phyloP scores from a whole-genome alignment of 2,329 filamentous ascomycete genomes.

The Drechslerella dactyloides region DNA sequence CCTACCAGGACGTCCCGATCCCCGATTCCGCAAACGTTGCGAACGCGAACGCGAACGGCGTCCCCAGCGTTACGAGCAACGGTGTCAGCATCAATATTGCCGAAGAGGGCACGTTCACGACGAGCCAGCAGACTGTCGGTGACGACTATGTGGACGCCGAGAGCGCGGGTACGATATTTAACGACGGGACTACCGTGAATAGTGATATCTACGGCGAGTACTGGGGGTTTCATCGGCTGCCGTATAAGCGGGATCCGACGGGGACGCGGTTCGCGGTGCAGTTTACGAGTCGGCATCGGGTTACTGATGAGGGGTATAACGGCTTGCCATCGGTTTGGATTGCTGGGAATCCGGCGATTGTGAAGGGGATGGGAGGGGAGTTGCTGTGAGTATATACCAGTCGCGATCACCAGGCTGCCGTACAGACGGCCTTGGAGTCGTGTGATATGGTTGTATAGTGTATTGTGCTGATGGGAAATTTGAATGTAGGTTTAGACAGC shows the following conservation, averaged over 20 bases:
- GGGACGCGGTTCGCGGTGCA: conserved; percentile 10
- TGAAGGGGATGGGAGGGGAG: conserved; percentile 5
- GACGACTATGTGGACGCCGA: too few species aligned
- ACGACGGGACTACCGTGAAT: too few species aligned
- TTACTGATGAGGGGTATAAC: conserved; percentile 10
- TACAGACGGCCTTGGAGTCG: not conserved
- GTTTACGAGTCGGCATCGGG: conserved; percentile 31
- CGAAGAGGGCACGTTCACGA: too few species aligned
- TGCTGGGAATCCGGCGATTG: conserved; percentile 16
- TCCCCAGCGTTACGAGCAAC: too few species aligned
- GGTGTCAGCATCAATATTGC: too few species aligned
- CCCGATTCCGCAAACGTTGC: too few species aligned
- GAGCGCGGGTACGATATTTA: too few species aligned
- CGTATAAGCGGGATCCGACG: not conserved
- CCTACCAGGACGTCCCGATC: not conserved
- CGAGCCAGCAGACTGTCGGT: too few species aligned
- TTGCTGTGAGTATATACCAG: conserved; percentile 23
- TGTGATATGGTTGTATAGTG: not conserved
- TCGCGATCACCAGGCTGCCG: not conserved
- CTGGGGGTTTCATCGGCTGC: conserved; percentile 1
- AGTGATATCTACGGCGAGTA: not conserved
- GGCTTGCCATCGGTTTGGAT: conserved; percentile 25
- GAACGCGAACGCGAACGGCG: too few species aligned
- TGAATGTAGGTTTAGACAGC: conserved; percentile 25
- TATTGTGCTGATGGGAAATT: conserved; percentile 1